These are phyloP conservation scores for Reticulascus tulasneorum DNA, from an alignment of 2,329 filamentous ascomycete species.

Conservation along the genomic window DNA sequence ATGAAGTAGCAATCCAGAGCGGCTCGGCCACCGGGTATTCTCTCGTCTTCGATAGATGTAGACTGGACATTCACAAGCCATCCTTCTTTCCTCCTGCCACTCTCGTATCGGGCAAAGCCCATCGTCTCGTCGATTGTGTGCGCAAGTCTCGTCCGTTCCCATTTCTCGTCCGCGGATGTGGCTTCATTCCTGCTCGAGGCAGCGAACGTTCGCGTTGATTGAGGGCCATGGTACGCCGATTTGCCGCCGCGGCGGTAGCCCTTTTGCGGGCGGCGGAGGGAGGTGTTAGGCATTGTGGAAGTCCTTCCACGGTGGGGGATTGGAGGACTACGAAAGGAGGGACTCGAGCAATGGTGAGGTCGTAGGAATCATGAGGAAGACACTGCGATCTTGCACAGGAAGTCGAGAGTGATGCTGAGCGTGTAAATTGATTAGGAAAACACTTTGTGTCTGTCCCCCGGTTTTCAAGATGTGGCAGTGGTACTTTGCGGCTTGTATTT, in stretches of 20 bases:
- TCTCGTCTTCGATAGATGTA: constrained; percentile 81
- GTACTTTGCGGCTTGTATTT: too few relatives aligned
- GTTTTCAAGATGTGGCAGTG: too few relatives aligned
- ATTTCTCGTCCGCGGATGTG: constrained; percentile 88
- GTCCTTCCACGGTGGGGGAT: constrained; percentile 1
- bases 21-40: constrained; percentile 76
- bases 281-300: constrained; percentile 55
- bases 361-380: constrained; percentile 3
- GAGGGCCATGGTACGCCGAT: constrained; percentile 62
- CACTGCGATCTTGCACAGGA: too few relatives aligned
- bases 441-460: too few relatives aligned
- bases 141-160: constrained; percentile 78
- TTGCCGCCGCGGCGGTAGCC: constrained; percentile 67
- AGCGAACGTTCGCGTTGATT: constrained; percentile 72
- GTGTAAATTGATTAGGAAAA: too few relatives aligned
- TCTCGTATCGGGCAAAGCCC: constrained; percentile 90
- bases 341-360: constrained; percentile 1
- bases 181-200: constrained; percentile 74
- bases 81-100: constrained; percentile 74
- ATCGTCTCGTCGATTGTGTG: constrained; percentile 91
- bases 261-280: constrained; percentile 57
- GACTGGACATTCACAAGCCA: constrained; percentile 97
- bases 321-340: constrained; percentile 3
- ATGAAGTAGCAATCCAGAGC: constrained; percentile 98
- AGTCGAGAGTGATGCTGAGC: too few relatives aligned